Evolutionary conservation across 2,329 filamentous ascomycete genomes (phyloP), one percentile per base, ranked within the genome.

Genomic region (Diplodia seriata): DNA sequence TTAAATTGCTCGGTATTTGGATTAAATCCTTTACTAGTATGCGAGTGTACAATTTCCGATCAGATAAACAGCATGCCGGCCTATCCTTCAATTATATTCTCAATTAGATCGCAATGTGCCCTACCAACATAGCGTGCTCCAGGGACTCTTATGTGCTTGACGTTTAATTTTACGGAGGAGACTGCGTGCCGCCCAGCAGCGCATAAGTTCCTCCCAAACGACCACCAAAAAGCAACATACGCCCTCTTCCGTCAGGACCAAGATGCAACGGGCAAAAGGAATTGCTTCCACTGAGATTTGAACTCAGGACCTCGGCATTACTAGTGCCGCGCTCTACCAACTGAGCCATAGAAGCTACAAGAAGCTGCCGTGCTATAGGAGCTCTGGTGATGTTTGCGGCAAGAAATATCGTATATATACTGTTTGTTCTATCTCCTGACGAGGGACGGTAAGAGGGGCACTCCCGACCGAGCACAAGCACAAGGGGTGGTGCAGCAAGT

Each of bases 261-360:
- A 47, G 5, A 15, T 18, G 40, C 8, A 9, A n/a, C 18, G 5
- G 12, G n/a, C 43, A 67, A 67, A 67, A 67, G 18, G 29, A 50
- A 40, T 7, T 67, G 64, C 64, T 67, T 59, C 64, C 64, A 67
- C 64, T 67, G 64, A 67, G 64, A 67, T 67, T 67, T 67, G 64
- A 67, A 67, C 64, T 67, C 64, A 67, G 64, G 64, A 67, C 64
- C 64, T 67, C 64, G 64, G 64, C 64, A 67, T 67, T 67, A 67
- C 64, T 67, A 67, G 64, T 67, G 64, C 64, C 64, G 64, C 64
- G 64, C 64, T 67, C 64, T 67, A 67, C 64, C 64, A 67, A 67
- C 64, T 67, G 64, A 67, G 64, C 64, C 64, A 67, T 67, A 67
- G 64, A 59, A 67, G 64, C 64, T 23, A 12, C 11, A 33, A 33